Evolutionary conservation across 2,329 filamentous ascomycete genomes (phyloP).

Genomic region (Pseudogymnoascus sp.): DNA sequence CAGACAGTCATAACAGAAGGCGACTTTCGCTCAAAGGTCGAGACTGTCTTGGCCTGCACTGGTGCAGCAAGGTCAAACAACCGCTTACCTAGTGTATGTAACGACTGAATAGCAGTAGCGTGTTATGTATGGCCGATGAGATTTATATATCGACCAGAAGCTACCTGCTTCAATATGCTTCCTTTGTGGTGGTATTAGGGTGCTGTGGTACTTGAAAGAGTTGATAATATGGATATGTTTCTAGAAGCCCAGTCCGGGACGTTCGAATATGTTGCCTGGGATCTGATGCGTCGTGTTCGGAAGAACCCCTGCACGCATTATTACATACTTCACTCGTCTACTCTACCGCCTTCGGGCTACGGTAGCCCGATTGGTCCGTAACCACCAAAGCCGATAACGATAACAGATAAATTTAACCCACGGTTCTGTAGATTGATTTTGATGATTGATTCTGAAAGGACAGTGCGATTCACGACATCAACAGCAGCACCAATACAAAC

Average conservation of each 20-base stretch:
- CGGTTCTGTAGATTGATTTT: neutral
- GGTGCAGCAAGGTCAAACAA: slow-evolving; percentile 4
- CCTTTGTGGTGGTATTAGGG: slow-evolving; percentile 3
- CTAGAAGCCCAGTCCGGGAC: slow-evolving; percentile 1
- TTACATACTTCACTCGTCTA: slow-evolving; percentile 4
- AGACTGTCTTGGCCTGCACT: slow-evolving; percentile 1
- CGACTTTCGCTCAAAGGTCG: neutral
- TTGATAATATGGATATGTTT: slow-evolving; percentile 10
- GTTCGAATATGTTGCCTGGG: slow-evolving; percentile 8
- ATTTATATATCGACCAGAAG: neutral
- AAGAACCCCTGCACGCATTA: slow-evolving; percentile 8
- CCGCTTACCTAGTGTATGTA: slow-evolving; percentile 6
- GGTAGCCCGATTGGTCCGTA: slow-evolving; percentile 1
- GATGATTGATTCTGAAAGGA: neutral
- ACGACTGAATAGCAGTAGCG: slow-evolving; percentile 6
- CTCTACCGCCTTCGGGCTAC: slow-evolving; percentile 1
- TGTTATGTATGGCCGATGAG: neutral
- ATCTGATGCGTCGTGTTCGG: slow-evolving; percentile 10
- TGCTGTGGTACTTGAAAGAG: neutral
- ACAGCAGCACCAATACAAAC: neutral
- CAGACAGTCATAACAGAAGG: slow-evolving; percentile 1
- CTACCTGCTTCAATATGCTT: neutral
- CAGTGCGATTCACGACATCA: neutral
- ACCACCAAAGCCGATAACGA: neutral
- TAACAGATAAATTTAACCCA: slow-evolving; percentile 10